phyloP scores from a whole-genome alignment of 2,329 filamentous ascomycete species.

The Pyricularia sp. region DNA sequence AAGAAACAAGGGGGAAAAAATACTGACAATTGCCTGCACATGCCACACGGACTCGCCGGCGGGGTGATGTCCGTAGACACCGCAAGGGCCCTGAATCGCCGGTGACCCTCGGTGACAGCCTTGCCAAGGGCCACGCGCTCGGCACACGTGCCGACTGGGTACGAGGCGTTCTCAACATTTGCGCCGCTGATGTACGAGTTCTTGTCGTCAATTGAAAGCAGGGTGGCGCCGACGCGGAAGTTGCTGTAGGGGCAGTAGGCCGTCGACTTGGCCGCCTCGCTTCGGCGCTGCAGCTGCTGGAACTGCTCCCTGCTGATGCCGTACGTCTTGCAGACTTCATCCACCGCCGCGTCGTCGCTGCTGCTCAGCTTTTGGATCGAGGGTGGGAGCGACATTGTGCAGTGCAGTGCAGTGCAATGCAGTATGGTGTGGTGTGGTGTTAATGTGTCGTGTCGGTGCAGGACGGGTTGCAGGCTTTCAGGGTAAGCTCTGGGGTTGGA shows the following conservation, averaged over 20 bases:
- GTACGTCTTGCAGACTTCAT: conserved; percentile 26
- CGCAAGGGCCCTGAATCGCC: conserved; percentile 65
- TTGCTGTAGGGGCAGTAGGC: conserved; percentile 92
- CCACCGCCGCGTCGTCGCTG: conserved; percentile 14
- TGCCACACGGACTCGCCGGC: conserved; percentile 75
- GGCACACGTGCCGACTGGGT: conserved; percentile 91
- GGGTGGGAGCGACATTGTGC: not conserved
- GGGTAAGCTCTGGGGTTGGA: not conserved
- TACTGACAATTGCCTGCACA: conserved; percentile 86
- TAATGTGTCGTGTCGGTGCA: not conserved
- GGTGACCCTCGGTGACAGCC: conserved; percentile 55
- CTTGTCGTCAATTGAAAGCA: conserved; percentile 25
- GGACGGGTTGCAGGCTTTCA: not conserved
- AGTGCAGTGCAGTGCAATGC: not conserved
- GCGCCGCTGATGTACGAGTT: conserved; percentile 57
- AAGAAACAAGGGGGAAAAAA: conserved; percentile 2
- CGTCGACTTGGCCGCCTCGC: conserved; percentile 60
- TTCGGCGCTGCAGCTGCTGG: conserved; percentile 48
- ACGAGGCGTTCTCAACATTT: conserved; percentile 88
- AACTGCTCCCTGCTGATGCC: conserved; percentile 56
- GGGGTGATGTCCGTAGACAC: conserved; percentile 72
- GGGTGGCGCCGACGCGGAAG: conserved; percentile 79
- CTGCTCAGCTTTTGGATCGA: conserved; percentile 4
- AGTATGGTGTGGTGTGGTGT: not conserved
- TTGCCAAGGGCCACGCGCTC: conserved; percentile 83